Conservation (phyloP, 129 eudicot species). For the Flaveria bidentis region DNA sequence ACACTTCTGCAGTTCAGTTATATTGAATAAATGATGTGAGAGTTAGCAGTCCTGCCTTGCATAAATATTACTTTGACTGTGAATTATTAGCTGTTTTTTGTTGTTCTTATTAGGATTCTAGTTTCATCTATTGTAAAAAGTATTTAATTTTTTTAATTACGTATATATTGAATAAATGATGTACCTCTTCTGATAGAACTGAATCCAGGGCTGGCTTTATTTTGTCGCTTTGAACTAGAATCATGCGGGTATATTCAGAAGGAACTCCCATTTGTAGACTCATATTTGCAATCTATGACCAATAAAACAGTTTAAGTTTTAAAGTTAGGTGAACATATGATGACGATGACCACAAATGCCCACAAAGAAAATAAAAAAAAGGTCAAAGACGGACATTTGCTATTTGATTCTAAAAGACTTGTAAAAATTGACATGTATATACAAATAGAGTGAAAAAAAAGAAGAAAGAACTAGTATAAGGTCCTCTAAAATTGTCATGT, state of each 20-base stretch:
- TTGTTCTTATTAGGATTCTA: not conserved
- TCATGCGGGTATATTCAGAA: conserved; percentile 71
- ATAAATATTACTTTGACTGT: conserved; percentile 10
- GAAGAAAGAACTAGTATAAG: not conserved
- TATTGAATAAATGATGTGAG: not conserved
- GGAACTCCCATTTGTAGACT: conserved; percentile 74
- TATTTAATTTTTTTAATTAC: not conserved
- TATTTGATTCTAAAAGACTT: not conserved
- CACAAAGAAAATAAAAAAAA: too few relatives aligned
- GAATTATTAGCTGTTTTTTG: conserved; percentile 5
- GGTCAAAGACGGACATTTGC: not conserved
- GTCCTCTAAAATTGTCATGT: not conserved
- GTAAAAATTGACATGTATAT: too few relatives aligned
- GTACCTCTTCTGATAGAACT: conserved; percentile 57
- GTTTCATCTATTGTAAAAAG: not conserved
- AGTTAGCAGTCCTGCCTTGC: not conserved
- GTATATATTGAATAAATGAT: conserved; percentile 3
- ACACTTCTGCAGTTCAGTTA: conserved; percentile 44
- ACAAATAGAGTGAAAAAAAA: too few relatives aligned
- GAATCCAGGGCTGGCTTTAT: conserved; percentile 40
- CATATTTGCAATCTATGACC: conserved; percentile 58
- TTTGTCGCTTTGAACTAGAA: conserved; percentile 51
- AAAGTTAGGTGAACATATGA: not conserved
- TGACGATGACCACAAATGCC: too few relatives aligned
- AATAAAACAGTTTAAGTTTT: conserved; percentile 10